Percentiles rank a stretch among this genome's conserved stretches.
Evolutionary conservation across 495 filamentous ascomycete genomes (phyloP).

Genomic region (Penicillium subrubescens): DNA sequence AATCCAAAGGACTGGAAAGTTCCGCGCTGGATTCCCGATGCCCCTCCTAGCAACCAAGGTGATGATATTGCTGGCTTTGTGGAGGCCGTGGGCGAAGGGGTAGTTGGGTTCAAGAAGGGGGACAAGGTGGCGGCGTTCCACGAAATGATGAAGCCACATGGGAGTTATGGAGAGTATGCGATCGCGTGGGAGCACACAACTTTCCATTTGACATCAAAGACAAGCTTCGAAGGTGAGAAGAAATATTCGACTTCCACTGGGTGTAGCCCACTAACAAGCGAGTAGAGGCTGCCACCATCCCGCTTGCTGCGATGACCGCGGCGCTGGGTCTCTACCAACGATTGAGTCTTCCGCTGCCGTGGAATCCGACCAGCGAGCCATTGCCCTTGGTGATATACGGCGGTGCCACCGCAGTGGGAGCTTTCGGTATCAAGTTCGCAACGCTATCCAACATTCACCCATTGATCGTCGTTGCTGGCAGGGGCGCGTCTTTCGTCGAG

Average conservation of each 20-base stretch:
- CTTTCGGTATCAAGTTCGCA: conserved; percentile 70
- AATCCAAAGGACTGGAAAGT: conserved; percentile 85
- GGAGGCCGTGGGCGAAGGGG: conserved; percentile 56
- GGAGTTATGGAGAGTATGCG: conserved; percentile 72
- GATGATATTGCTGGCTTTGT: conserved; percentile 73
- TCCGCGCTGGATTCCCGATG: conserved; percentile 29
- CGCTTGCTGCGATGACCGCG: conserved; percentile 74
- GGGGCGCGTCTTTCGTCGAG: conserved; percentile 57
- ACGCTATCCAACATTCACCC: conserved; percentile 70
- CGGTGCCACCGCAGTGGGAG: conserved; percentile 65
- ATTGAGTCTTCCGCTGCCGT: conserved; percentile 66
- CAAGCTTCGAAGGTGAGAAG: conserved; percentile 1
- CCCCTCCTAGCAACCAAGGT: conserved; percentile 53
- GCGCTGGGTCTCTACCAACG: conserved; percentile 62
- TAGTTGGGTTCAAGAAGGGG: conserved; percentile 63
- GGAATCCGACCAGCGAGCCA: conserved; percentile 47
- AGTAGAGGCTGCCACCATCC: conserved; percentile 67
- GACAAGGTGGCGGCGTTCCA: conserved; percentile 74
- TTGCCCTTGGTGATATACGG: conserved; percentile 69
- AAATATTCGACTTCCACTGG: background rate
- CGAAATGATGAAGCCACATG: conserved; percentile 53
- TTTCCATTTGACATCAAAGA: conserved; percentile 60
- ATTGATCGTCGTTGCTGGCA: conserved; percentile 68
- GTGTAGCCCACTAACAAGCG: background rate
- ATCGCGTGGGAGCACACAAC: conserved; percentile 64